These are phyloP conservation scores for Zalaria sp. DNA, from an alignment of 2,329 filamentous ascomycete genomes.

Conservation along the genomic window DNA sequence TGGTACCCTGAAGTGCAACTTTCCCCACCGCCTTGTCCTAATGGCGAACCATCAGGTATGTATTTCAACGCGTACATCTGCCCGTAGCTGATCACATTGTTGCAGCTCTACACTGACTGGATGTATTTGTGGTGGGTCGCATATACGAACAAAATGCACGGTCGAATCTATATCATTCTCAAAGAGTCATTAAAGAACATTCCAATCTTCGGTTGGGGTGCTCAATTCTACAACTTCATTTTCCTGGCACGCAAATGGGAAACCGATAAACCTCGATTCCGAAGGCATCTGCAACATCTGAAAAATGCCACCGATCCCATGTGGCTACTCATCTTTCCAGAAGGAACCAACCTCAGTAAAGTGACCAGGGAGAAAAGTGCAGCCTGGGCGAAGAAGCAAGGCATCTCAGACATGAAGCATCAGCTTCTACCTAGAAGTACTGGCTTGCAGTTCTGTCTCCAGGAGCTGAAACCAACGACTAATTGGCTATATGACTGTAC, in stretches of 20 bases:
- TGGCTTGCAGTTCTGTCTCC: conserved; percentile 62
- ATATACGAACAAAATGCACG: conserved; percentile 63
- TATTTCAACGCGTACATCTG: not conserved
- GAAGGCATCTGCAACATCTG: conserved; percentile 55
- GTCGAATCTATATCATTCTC: conserved; percentile 78
- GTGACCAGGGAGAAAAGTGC: conserved; percentile 56
- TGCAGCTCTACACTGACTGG: conserved; percentile 69
- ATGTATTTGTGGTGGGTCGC: conserved; percentile 79
- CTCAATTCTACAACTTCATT: conserved; percentile 76
- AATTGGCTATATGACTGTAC: conserved; percentile 85
- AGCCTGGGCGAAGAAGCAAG: conserved; percentile 62
- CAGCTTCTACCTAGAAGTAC: conserved; percentile 63
- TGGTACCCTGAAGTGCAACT: conserved; percentile 59
- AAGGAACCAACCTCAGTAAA: conserved; percentile 66
- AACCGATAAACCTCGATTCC: conserved; percentile 56
- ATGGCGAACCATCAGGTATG: conserved; percentile 67
- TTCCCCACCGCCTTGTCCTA: conserved; percentile 67
- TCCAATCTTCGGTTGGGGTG: conserved; percentile 62
- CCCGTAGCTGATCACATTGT: conserved; percentile 53
- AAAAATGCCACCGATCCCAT: conserved; percentile 58
- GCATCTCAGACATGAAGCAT: conserved; percentile 54
- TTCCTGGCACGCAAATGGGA: conserved; percentile 79
- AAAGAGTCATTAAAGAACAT: conserved; percentile 76
- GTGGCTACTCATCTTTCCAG: conserved; percentile 78
- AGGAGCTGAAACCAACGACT: conserved; percentile 55